A percentile compares a stretch with the other conserved stretches of the same genome.
phyloP scores from a whole-genome alignment of 2,329 filamentous ascomycete species.

The Penicillium sclerotiorum region DNA sequence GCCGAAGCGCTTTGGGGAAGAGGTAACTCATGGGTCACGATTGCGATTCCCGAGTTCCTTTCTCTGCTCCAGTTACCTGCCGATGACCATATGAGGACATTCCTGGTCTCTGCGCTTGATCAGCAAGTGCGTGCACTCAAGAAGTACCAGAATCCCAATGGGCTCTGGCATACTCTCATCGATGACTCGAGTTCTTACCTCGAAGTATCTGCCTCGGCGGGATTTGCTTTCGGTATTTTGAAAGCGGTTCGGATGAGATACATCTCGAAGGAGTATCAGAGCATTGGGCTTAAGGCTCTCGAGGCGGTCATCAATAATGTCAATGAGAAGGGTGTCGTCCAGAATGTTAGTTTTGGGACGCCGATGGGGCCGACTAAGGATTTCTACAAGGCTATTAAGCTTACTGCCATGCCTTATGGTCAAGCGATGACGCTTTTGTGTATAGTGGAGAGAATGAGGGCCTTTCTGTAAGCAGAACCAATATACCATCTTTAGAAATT shows the following conservation, averaged over 20 bases:
- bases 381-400: constrained; percentile 75
- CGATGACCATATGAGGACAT: constrained; percentile 62
- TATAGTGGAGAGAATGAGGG: neutral
- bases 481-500: too few species aligned
- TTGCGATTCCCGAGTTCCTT: constrained; percentile 80
- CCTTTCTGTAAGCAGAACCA: neutral
- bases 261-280: constrained; percentile 63
- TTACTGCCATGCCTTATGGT: constrained; percentile 82
- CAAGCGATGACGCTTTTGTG: constrained; percentile 65
- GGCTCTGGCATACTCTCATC: constrained; percentile 75
- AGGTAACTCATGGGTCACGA: constrained; percentile 71
- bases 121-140: constrained; percentile 69
- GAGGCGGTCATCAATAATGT: constrained; percentile 69
- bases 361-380: constrained; percentile 73
- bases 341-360: constrained; percentile 76
- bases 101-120: constrained; percentile 58
- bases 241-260: constrained; percentile 73
- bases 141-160: constrained; percentile 61
- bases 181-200: constrained; percentile 73
- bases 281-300: constrained; percentile 66
- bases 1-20: constrained; percentile 59
- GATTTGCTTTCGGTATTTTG: constrained; percentile 78
- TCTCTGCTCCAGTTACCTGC: constrained; percentile 67
- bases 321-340: constrained; percentile 67
- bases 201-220: constrained; percentile 76